These are phyloP conservation scores for Nemania diffusa DNA, from an alignment of 2,329 filamentous ascomycete species.

Conservation along the genomic window DNA sequence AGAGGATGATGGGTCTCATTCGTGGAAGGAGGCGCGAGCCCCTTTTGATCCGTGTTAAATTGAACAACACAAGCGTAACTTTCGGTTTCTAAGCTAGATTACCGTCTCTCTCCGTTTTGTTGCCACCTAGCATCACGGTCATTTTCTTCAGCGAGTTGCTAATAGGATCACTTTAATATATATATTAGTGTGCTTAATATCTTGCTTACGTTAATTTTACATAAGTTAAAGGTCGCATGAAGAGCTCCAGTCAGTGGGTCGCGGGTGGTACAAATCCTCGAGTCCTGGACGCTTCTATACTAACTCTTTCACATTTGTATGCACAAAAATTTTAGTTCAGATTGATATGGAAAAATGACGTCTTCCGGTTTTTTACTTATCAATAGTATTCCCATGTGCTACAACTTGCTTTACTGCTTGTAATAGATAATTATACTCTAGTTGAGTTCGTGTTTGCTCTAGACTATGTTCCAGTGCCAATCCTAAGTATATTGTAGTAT, in stretches of 20 bases:
- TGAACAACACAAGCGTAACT: neutral
- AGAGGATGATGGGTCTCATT: too few relatives aligned
- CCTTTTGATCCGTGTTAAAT: neutral
- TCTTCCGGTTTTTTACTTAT: too few relatives aligned
- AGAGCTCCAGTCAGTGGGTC: too few relatives aligned
- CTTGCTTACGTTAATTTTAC: neutral
- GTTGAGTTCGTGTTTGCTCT: neutral
- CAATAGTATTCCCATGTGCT: neutral
- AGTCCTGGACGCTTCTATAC: slow-evolving; percentile 10
- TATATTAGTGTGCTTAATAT: too few relatives aligned
- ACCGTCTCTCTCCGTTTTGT: neutral
- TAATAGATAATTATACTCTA: neutral
- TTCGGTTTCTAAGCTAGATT: neutral
- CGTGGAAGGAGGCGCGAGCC: neutral
- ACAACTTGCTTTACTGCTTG: neutral
- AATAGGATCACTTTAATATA: too few relatives aligned
- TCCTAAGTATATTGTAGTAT: neutral
- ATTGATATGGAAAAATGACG: too few relatives aligned
- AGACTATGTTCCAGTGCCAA: neutral
- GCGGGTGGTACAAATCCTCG: neutral
- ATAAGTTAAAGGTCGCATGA: neutral
- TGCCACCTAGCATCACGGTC: too few relatives aligned
- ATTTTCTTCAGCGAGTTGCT: too few relatives aligned
- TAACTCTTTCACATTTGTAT: slow-evolving; percentile 2
- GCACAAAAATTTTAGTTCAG: too few relatives aligned